These are phyloP conservation scores for Vitis vinifera DNA, from an alignment of 164 flowering plant species.

Conservation along the genomic window DNA sequence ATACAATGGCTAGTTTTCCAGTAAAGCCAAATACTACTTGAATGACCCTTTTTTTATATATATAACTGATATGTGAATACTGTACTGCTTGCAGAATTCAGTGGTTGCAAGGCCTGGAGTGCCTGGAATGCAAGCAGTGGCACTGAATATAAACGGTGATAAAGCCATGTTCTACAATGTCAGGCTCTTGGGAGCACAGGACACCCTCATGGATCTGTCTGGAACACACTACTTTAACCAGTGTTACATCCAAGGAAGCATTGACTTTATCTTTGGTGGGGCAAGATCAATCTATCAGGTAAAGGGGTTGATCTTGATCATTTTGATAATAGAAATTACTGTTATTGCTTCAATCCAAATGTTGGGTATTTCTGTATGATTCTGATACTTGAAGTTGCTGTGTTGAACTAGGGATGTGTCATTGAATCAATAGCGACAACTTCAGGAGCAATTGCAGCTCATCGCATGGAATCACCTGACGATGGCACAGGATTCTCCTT, in stretches of 20 bases:
- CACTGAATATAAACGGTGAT: constrained; percentile 62
- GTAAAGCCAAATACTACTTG: too few relatives aligned
- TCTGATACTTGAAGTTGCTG: constrained; percentile 5
- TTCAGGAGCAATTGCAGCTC: constrained; percentile 83
- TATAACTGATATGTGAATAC: neutral
- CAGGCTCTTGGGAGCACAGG: constrained; percentile 69
- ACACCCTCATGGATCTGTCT: constrained; percentile 68
- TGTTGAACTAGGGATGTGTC: constrained; percentile 46
- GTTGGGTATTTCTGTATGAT: neutral
- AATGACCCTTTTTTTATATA: too few relatives aligned
- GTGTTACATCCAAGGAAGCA: constrained; percentile 63
- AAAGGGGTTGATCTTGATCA: neutral
- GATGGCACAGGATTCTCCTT: constrained; percentile 87
- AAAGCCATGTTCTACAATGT: constrained; percentile 70
- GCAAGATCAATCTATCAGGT: constrained; percentile 82
- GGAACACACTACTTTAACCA: constrained; percentile 73
- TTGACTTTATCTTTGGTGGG: constrained; percentile 83
- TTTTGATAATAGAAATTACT: neutral
- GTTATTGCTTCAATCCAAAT: too few relatives aligned
- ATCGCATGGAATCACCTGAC: constrained; percentile 47
- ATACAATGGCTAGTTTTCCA: neutral
- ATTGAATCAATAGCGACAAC: constrained; percentile 52
- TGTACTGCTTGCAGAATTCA: constrained; percentile 54
- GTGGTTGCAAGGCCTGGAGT: constrained; percentile 50
- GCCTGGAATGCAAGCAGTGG: constrained; percentile 80